phyloP scores from a whole-genome alignment of 257 asterid species.

The Primulina tabacum region DNA sequence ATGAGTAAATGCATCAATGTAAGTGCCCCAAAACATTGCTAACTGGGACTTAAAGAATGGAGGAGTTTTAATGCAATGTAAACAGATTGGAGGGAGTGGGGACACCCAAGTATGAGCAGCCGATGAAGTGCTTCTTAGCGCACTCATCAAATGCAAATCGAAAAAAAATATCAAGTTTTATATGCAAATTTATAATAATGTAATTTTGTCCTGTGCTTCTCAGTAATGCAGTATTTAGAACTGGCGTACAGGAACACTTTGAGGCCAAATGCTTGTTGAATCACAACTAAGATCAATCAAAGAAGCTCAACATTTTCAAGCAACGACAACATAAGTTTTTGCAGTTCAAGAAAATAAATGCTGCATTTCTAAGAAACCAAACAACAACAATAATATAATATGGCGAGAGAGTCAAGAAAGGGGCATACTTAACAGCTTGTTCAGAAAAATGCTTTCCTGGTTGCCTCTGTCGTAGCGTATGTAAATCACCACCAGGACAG shows the following conservation, averaged over 20 bases:
- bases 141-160: neutral
- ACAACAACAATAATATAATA: neutral
- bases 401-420: conserved; percentile 28
- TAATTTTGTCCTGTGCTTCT: neutral
- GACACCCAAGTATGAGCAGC: neutral
- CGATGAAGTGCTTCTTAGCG: conserved; percentile 1
- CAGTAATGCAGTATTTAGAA: neutral
- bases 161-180: neutral
- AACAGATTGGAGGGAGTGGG: neutral
- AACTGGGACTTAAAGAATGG: neutral
- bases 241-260: neutral
- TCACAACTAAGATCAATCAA: conserved; percentile 4
- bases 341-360: neutral
- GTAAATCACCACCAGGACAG: conserved; percentile 86
- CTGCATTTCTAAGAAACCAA: conserved; percentile 13
- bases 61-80: neutral
- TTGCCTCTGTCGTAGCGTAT: conserved; percentile 74
- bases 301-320: neutral
- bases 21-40: neutral
- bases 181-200: neutral
- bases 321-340: neutral
- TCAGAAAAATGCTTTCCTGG: conserved; percentile 78
- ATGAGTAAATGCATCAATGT: neutral
- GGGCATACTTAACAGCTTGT: conserved; percentile 75
- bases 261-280: neutral